Conservation (phyloP, 2,329 filamentous ascomycete genomes). For the Penicillium verrucosum region DNA sequence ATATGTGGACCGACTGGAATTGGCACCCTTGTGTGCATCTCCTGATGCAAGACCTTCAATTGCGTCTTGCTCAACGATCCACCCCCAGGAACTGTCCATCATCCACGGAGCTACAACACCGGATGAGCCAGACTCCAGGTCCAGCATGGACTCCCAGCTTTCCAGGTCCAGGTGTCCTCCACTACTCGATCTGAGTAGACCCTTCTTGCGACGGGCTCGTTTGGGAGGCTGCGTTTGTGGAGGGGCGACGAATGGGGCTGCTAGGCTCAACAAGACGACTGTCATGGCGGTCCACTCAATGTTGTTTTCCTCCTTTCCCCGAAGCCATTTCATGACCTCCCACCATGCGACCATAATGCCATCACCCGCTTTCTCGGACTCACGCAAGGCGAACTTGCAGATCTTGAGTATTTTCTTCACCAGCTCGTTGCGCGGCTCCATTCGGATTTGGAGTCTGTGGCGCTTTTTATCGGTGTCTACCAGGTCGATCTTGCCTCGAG, state of each 20-base stretch:
- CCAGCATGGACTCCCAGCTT: slow-evolving; percentile 50
- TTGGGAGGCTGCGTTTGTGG: slow-evolving; percentile 33
- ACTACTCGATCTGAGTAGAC: slow-evolving; percentile 50
- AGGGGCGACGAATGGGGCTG: slow-evolving; percentile 55
- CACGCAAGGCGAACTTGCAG: slow-evolving; percentile 62
- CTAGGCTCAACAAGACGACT: slow-evolving; percentile 62
- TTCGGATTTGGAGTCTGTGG: slow-evolving; percentile 65
- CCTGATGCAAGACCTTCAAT: slow-evolving; percentile 21
- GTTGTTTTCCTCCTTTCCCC: slow-evolving; percentile 49
- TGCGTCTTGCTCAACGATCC: slow-evolving; percentile 61
- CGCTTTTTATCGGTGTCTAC: slow-evolving; percentile 59
- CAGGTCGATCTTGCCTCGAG: slow-evolving; percentile 63
- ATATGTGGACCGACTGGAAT: slow-evolving; percentile 26
- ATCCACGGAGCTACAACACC: slow-evolving; percentile 47
- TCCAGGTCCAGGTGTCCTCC: slow-evolving; percentile 45
- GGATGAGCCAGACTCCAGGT: slow-evolving; percentile 43
- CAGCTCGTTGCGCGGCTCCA: slow-evolving; percentile 63
- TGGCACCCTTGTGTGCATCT: slow-evolving; percentile 14
- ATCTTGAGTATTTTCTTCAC: slow-evolving; percentile 60
- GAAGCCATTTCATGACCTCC: slow-evolving; percentile 69
- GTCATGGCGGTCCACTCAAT: slow-evolving; percentile 68
- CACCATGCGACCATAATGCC: slow-evolving; percentile 67
- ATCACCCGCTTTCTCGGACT: slow-evolving; percentile 56
- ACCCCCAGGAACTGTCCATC: slow-evolving; percentile 65
- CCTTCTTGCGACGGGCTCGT: slow-evolving; percentile 41